Conservation (phyloP, 306 rosid genomes). For the Sechiopsis laciniata region DNA sequence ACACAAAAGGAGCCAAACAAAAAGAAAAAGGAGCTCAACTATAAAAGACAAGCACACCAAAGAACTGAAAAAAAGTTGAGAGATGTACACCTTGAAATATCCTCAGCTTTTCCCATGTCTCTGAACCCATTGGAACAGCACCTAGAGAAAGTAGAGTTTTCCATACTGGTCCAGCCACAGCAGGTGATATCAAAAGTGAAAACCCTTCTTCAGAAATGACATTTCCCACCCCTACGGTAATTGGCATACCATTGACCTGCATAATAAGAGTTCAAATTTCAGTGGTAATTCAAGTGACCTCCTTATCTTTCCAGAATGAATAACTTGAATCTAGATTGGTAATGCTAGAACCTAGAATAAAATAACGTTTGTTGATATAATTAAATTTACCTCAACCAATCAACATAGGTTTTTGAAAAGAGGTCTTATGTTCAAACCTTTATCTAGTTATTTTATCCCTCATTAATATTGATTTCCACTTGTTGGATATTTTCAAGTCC, state of each 20-base stretch:
- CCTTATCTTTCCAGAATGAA: neutral
- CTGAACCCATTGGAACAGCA: slow-evolving; percentile 76
- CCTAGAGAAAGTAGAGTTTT: slow-evolving; percentile 65
- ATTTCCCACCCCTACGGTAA: slow-evolving; percentile 83
- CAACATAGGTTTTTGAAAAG: too few species aligned
- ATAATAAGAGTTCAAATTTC: slow-evolving; percentile 14
- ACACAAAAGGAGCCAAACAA: too few species aligned
- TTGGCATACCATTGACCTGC: slow-evolving; percentile 78
- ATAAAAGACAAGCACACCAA: neutral
- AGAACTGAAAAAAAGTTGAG: slow-evolving; percentile 5
- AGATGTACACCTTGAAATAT: slow-evolving; percentile 53
- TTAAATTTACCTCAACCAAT: too few species aligned
- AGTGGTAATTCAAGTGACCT: neutral
- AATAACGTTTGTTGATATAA: neutral
- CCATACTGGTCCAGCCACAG: slow-evolving; percentile 78
- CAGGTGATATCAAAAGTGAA: slow-evolving; percentile 77
- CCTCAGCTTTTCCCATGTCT: slow-evolving; percentile 78
- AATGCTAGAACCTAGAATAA: neutral
- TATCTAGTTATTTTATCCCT: too few species aligned
- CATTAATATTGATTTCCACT: too few species aligned
- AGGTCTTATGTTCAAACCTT: too few species aligned
- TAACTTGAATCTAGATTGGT: neutral
- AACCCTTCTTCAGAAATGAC: slow-evolving; percentile 74
- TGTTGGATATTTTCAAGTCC: too few species aligned
- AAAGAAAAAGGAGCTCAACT: neutral